phyloP scores from a whole-genome alignment of 176 grass and related monocot genomes.

The Hsuehochloa calcarea region DNA sequence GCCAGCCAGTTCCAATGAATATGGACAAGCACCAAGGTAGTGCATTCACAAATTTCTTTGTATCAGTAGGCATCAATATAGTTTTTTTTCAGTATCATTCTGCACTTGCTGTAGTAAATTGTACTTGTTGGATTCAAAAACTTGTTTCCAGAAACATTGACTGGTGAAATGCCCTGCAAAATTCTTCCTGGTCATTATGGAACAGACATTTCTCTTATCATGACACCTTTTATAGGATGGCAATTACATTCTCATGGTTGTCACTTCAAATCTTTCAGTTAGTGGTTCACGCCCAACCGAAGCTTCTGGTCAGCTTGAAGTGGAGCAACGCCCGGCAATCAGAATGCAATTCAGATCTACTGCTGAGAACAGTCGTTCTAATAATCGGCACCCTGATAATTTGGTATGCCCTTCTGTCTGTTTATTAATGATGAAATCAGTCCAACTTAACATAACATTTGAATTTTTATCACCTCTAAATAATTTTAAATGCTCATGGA shows the following conservation, averaged over 20 bases:
- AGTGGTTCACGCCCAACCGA: conserved; percentile 31
- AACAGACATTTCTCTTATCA: not conserved
- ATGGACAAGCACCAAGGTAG: conserved; percentile 51
- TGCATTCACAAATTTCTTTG: not conserved
- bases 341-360: conserved; percentile 52
- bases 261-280: conserved; percentile 36
- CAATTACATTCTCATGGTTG: conserved; percentile 8
- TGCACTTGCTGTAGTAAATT: not conserved
- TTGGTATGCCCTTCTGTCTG: conserved; percentile 19
- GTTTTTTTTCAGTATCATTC: not conserved
- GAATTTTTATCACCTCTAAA: not conserved
- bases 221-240: not conserved
- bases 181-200: not conserved
- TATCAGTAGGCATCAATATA: not conserved
- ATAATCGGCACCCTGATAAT: conserved; percentile 42
- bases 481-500: not conserved
- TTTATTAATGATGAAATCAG: conserved; percentile 2
- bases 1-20: conserved; percentile 15
- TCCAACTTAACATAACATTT: not conserved
- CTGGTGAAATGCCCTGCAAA: not conserved
- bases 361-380: conserved; percentile 50
- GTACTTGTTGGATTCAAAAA: conserved; percentile 12
- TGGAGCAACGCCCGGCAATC: conserved; percentile 41
- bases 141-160: not conserved
- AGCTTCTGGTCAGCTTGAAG: conserved; percentile 37